A percentile compares a stretch with the other conserved stretches of the same genome.
Conservation (phyloP, 768 basidiomycete species). For the Tylopilus felleus region DNA sequence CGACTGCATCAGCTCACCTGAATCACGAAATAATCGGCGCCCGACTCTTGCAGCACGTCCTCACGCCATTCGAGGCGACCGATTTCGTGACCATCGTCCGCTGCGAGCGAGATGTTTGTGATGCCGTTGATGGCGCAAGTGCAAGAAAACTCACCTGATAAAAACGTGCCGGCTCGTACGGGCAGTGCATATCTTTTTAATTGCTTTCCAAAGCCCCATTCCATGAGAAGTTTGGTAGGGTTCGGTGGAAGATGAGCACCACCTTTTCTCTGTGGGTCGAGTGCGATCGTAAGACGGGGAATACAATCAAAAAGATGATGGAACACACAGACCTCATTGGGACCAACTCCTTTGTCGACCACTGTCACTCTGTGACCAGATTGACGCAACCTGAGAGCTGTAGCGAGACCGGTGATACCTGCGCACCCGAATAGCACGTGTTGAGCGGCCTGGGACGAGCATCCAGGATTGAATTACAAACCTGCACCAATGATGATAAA, state of each 20-base stretch:
- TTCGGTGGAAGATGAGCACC: slow-evolving; percentile 56
- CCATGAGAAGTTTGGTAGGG: slow-evolving; percentile 51
- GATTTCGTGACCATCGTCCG: slow-evolving; percentile 42
- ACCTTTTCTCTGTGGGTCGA: slow-evolving; percentile 31
- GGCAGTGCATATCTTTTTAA: slow-evolving; percentile 35
- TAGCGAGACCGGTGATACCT: slow-evolving; percentile 54
- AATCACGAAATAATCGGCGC: slow-evolving; percentile 52
- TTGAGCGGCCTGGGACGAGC: background rate
- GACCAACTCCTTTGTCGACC: slow-evolving; percentile 49
- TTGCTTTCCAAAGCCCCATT: slow-evolving; percentile 53
- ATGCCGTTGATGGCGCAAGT: background rate
- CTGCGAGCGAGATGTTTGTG: slow-evolving; percentile 27
- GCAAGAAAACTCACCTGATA: slow-evolving; percentile 18
- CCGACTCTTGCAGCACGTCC: slow-evolving; percentile 47
- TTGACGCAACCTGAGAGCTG: slow-evolving; percentile 53
- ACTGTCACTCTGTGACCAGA: slow-evolving; percentile 60
- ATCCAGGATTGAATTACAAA: background rate
- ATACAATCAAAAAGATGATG: background rate
- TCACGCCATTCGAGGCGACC: slow-evolving; percentile 48
- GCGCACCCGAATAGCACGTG: background rate
- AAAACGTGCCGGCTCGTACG: slow-evolving; percentile 23
- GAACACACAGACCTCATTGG: slow-evolving; percentile 33
- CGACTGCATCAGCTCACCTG: slow-evolving; percentile 34
- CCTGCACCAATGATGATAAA: slow-evolving; percentile 33
- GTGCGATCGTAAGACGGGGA: background rate